These are phyloP conservation scores for Aspergillus viridinutans DNA, from an alignment of 2,329 filamentous ascomycete species.

Conservation along the genomic window DNA sequence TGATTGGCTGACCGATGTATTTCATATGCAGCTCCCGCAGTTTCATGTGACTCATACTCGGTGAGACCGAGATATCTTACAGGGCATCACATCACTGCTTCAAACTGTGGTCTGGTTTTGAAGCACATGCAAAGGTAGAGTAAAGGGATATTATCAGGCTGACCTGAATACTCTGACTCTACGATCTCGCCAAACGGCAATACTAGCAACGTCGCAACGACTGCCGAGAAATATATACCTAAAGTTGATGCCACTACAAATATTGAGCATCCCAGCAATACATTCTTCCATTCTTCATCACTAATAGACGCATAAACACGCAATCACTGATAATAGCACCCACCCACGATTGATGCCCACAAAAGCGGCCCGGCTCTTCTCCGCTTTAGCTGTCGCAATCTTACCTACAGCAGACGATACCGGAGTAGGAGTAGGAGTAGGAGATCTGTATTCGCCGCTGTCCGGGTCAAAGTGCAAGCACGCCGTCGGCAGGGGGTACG, in stretches of 20 bases:
- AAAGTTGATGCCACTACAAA: neutral
- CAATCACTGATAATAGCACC: neutral
- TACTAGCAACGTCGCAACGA: neutral
- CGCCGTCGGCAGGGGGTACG: slow-evolving; percentile 13
- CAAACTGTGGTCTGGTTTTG: too few species aligned
- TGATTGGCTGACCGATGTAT: neutral
- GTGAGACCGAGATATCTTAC: too few species aligned
- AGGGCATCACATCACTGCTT: too few species aligned
- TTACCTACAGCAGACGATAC: neutral
- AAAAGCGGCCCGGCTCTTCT: neutral
- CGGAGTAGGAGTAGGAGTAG: neutral
- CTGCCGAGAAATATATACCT: neutral
- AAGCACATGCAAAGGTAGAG: too few species aligned
- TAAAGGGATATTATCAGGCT: neutral
- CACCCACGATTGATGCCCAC: neutral
- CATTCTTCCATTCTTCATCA: neutral
- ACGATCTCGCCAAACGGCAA: neutral
- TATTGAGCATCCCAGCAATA: neutral
- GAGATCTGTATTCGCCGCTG: neutral
- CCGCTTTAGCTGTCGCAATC: neutral
- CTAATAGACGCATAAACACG: neutral
- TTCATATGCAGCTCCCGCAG: neutral
- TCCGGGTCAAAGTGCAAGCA: slow-evolving; percentile 17
- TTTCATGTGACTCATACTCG: neutral
- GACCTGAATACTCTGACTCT: neutral